Evolutionary conservation across 2,329 filamentous ascomycete genomes (phyloP), one percentile per base, ranked within the genome.

Genomic region (Fulvia fulva): DNA sequence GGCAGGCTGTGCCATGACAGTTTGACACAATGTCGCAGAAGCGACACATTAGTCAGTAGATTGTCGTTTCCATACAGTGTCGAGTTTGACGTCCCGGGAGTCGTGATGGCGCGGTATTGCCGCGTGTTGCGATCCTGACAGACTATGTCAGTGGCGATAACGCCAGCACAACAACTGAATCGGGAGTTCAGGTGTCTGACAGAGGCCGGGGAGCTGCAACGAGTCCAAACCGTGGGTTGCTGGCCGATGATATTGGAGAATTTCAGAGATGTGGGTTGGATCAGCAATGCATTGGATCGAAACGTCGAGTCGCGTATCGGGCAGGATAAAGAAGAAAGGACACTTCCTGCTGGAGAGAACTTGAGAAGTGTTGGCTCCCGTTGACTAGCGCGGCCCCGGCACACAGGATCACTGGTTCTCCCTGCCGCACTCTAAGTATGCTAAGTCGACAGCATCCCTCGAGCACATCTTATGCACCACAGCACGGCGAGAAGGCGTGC

Each of bases 1-100:
- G 44, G 55, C 54, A 55, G 59, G 51, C 57, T 60, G 57, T 55
- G 64, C 62, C 64, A 66, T 66, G 50, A 57, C 57, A 41, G 47
- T 47, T 52, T 43, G 57, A 62, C 51, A 50, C 58, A 46, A 28
- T 51, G 55, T 54, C 53, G 54, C 41, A 37, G 32, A 53, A 55
- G 57, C 51, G 34, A 57, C 61, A 59, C 63, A 65, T 65, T 50
- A 62, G 63, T 63, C 47, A 50, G 26, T 32, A 25, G 23, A 11
- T n/a, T 12, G 26, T n/a, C 26, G 22, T 23, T 49, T 37, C 53
- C 28, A 45, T 21, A 50, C 43, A 22, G 9, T 32, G 51, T 41
- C n/a, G 41, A 30, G n/a, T 16, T 28, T 26, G 26, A 23, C n/a
- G 43, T 53, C 41, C 21, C 19, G 47, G 23, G 14, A n/a, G 43